phyloP scores from a whole-genome alignment of 805 yeast genomes.

The Candida maesae region DNA sequence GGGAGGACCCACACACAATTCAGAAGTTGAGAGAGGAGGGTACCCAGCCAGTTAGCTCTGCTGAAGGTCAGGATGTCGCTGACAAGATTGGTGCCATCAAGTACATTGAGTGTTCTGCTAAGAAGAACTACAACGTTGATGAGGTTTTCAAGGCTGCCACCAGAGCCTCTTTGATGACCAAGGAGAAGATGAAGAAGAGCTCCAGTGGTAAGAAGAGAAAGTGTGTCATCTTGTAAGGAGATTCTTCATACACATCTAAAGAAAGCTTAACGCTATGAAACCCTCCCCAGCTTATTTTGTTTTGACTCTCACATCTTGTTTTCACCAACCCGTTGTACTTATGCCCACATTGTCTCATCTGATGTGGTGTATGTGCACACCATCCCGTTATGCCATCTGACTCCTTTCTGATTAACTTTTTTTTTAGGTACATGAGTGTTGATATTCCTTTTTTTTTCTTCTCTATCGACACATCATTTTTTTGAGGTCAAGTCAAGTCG shows the following conservation, averaged over 20 bases:
- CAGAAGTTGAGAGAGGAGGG: conserved; percentile 71
- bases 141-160: conserved; percentile 93
- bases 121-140: conserved; percentile 85
- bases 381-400: neutral
- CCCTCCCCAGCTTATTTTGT: neutral
- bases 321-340: neutral
- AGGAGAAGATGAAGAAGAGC: conserved; percentile 46
- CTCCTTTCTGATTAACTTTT: neutral
- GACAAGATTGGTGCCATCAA: conserved; percentile 83
- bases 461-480: neutral
- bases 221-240: conserved; percentile 59
- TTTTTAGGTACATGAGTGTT: no score
- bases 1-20: conserved; percentile 75
- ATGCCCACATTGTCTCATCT: no score
- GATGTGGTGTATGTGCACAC: no score
- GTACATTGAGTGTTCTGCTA: conserved; percentile 91
- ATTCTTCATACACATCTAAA: neutral
- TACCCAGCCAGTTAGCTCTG: conserved; percentile 74
- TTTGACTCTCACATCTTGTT: neutral
- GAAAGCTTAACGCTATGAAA: neutral
- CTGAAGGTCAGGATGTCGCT: conserved; percentile 85
- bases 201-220: conserved; percentile 38
- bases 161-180: conserved; percentile 70
- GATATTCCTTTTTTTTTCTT: neutral
- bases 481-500: no score